Conservation (phyloP, 345 rosid genomes). For the Ailanthus altissimus region DNA sequence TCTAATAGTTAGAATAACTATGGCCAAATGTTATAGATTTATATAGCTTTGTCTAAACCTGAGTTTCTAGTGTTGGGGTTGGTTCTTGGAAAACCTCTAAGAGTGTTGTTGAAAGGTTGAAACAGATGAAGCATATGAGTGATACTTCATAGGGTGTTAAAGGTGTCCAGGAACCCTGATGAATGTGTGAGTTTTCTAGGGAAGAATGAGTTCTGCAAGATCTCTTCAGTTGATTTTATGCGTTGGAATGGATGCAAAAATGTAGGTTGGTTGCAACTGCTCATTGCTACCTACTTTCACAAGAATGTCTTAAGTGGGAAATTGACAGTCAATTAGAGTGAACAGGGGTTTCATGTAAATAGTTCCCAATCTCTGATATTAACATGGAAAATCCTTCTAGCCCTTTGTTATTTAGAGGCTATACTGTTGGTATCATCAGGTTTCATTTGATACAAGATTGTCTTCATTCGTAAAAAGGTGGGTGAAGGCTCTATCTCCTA, state of each 20-base stretch:
- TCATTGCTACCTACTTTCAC: neutral
- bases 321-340: neutral
- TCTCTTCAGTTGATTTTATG: too few relatives aligned
- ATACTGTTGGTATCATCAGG: neutral
- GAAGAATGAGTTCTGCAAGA: conserved; percentile 4
- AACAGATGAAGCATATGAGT: neutral
- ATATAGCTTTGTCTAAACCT: neutral
- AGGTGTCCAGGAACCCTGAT: neutral
- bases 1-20: neutral
- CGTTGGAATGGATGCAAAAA: neutral
- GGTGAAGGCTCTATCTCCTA: neutral
- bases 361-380: neutral
- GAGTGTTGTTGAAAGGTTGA: neutral
- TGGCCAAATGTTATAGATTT: neutral
- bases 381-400: neutral
- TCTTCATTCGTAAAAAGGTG: neutral
- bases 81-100: neutral
- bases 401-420: neutral
- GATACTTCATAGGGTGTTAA: neutral
- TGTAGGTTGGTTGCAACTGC: neutral
- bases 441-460: neutral
- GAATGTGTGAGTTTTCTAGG: neutral
- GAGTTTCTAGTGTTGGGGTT: neutral
- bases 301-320: neutral
- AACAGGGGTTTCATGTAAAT: neutral